Conservation (phyloP, 352 stramenopile species). For the Phytophthora syringae region DNA sequence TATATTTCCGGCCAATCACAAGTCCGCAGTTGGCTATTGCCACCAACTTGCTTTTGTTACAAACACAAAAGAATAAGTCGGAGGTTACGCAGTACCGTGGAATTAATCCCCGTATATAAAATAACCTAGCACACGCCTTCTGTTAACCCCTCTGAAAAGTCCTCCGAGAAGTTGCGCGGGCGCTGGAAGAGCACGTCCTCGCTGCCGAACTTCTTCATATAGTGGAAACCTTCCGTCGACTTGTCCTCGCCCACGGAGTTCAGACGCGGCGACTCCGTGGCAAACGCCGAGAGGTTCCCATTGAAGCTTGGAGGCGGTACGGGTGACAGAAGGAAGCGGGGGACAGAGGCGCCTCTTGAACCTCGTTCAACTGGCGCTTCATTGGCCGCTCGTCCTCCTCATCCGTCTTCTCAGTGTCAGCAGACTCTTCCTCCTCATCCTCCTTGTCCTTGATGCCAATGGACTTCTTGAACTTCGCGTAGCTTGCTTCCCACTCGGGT, state of each 20-base stretch:
- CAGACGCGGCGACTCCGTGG: conserved; percentile 51
- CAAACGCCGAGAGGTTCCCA: conserved; percentile 47
- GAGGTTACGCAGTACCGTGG: no score
- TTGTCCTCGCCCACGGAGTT: conserved; percentile 50
- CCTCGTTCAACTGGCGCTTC: conserved; percentile 43
- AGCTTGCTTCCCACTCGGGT: conserved; percentile 77
- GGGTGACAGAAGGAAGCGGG: conserved; percentile 52
- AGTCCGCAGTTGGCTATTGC: no score
- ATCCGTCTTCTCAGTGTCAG: conserved; percentile 31
- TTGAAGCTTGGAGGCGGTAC: conserved; percentile 49
- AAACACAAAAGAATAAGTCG: no score
- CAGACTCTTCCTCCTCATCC: conserved; percentile 26
- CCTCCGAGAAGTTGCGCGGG: conserved; percentile 72
- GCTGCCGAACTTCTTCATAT: conserved; percentile 71
- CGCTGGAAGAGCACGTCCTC: conserved; percentile 73
- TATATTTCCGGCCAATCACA: not conserved
- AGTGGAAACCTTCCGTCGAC: conserved; percentile 48
- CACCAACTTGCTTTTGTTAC: no score
- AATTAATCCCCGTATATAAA: conserved; percentile 40
- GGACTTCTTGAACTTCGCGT: conserved; percentile 68
- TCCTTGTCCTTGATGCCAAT: conserved; percentile 43
- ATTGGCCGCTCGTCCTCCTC: conserved; percentile 23
- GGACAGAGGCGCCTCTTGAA: conserved; percentile 59
- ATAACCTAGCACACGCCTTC: conserved; percentile 81
- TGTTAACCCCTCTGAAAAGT: conserved; percentile 75